A percentile compares a stretch with the other conserved stretches of the same genome.
phyloP scores from a whole-genome alignment of 1,284 basidiomycete genomes.

The Microbotryum saponariae region DNA sequence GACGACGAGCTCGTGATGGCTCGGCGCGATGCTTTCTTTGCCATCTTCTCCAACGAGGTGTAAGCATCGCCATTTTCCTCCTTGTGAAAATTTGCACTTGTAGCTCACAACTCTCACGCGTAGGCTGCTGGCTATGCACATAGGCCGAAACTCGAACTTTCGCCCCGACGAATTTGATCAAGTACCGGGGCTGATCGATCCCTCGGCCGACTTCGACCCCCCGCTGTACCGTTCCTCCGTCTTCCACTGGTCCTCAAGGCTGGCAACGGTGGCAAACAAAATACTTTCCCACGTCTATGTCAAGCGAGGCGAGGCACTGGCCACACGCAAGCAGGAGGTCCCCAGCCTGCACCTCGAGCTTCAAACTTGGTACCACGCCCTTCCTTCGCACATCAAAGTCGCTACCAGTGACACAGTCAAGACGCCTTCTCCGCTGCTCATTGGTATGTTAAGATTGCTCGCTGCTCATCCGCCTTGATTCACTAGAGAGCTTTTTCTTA shows the following conservation, averaged over 20 bases:
- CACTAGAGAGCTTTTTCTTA: too few relatives aligned
- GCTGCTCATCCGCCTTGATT: too few relatives aligned
- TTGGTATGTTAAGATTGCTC: too few relatives aligned
- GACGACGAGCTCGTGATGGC: slow-evolving; percentile 5
- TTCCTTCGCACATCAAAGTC: too few relatives aligned
- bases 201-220: slow-evolving; percentile 24
- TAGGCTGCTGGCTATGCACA: not conserved
- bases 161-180: slow-evolving; percentile 23
- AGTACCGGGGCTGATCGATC: slow-evolving; percentile 6
- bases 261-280: not conserved
- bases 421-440: too few relatives aligned
- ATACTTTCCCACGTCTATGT: not conserved
- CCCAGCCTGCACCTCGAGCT: not conserved
- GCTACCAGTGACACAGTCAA: too few relatives aligned
- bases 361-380: too few relatives aligned
- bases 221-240: slow-evolving; percentile 26
- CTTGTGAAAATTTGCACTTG: not conserved
- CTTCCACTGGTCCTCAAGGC: slow-evolving; percentile 1
- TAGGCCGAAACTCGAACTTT: slow-evolving; percentile 6
- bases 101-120: not conserved
- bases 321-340: not conserved
- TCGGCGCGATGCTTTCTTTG: slow-evolving; percentile 21
- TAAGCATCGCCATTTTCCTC: not conserved
- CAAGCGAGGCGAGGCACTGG: not conserved
- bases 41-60: slow-evolving; percentile 11